Evolutionary conservation across 345 rosid genomes (phyloP).

Genomic region (Heritiera fomes): DNA sequence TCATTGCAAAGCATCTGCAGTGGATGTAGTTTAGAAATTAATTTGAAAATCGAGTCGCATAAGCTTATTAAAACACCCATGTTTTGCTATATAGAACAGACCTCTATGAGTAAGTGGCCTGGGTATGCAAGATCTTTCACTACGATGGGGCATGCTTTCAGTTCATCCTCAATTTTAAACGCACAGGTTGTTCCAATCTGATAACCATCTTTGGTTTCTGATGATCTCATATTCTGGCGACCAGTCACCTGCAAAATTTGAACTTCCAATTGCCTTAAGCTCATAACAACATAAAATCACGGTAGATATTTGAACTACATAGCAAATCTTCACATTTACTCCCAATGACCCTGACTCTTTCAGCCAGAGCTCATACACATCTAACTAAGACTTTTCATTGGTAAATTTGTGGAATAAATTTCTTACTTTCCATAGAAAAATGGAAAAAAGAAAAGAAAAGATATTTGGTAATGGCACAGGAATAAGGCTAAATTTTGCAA

Average conservation of each 20-base stretch:
- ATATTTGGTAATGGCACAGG: not conserved
- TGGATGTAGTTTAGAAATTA: not conserved
- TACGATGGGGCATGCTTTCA: conserved; percentile 49
- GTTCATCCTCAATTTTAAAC: conserved; percentile 43
- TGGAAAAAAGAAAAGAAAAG: no score
- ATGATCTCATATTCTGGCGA: conserved; percentile 32
- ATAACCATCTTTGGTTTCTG: conserved; percentile 23
- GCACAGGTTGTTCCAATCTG: conserved; percentile 49
- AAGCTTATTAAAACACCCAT: no score
- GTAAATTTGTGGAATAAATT: not conserved
- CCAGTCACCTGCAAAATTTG: conserved; percentile 28
- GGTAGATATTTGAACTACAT: not conserved
- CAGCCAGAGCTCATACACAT: not conserved
- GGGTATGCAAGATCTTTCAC: conserved; percentile 62
- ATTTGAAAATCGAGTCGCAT: not conserved
- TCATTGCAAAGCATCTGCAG: conserved; percentile 66
- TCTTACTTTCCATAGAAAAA: not conserved
- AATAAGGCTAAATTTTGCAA: not conserved
- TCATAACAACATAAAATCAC: not conserved
- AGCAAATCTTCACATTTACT: not conserved
- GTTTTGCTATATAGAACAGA: not conserved
- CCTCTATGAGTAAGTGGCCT: conserved; percentile 60
- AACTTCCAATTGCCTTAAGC: not conserved
- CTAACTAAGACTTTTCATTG: not conserved
- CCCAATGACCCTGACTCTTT: not conserved